A percentile compares a stretch with the other conserved stretches of the same genome.
Evolutionary conservation across 345 rosid genomes (phyloP).

Genomic region (Sisymbrium altissimum): DNA sequence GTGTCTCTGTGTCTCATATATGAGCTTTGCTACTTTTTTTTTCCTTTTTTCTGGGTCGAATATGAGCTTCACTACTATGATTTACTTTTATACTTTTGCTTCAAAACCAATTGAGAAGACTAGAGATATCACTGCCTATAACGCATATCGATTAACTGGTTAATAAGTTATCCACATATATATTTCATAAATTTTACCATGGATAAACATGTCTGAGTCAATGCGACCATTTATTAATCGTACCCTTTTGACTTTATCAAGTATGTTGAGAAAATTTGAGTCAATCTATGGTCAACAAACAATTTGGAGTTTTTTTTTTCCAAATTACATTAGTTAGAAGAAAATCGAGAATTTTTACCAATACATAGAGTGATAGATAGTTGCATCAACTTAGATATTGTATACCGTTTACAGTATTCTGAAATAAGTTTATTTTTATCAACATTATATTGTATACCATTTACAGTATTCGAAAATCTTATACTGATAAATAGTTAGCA

Average conservation of each 20-base stretch:
- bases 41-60: too few species aligned
- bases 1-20: constrained; percentile 10
- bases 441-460: too few species aligned
- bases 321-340: too few species aligned
- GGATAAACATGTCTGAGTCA: neutral
- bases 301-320: too few species aligned
- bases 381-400: too few species aligned
- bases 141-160: neutral
- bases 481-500: too few species aligned
- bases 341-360: too few species aligned
- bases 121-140: neutral
- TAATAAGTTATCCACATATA: neutral
- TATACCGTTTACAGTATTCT: too few species aligned
- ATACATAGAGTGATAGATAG: too few species aligned
- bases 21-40: neutral
- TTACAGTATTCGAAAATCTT: too few species aligned
- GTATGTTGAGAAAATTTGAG: neutral
- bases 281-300: neutral
- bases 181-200: neutral
- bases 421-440: too few species aligned
- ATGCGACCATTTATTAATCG: neutral
- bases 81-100: neutral
- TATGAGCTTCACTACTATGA: constrained; percentile 10
- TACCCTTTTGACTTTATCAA: neutral
- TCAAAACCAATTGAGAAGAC: neutral